Conservation (phyloP, 371 early-diverging fungal species). For the Haplosporangium sp. region DNA sequence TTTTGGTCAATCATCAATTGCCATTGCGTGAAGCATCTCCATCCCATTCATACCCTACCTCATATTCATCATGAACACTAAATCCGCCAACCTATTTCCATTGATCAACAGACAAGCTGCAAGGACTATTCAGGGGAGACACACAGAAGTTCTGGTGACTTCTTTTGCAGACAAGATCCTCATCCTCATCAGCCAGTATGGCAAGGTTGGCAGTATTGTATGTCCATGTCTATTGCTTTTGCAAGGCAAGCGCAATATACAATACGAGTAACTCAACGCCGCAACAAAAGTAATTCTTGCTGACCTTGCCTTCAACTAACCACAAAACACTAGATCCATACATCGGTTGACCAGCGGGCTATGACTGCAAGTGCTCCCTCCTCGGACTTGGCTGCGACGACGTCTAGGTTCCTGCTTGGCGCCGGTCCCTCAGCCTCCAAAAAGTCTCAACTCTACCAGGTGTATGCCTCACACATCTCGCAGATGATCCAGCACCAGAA, state of each 20-base stretch:
- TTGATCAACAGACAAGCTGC: slow-evolving; percentile 68
- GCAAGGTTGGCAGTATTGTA: slow-evolving; percentile 73
- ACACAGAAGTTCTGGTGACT: slow-evolving; percentile 73
- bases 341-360: slow-evolving; percentile 57
- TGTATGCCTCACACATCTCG: slow-evolving; percentile 72
- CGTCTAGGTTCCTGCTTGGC: slow-evolving; percentile 66
- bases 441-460: slow-evolving; percentile 68
- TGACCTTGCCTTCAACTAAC: too few species aligned
- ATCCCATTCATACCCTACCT: background rate
- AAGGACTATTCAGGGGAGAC: slow-evolving; percentile 61
- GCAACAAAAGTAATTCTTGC: too few species aligned
- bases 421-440: slow-evolving; percentile 58
- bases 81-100: slow-evolving; percentile 57
- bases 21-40: background rate
- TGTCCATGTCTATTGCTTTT: too few species aligned
- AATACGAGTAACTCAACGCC: too few species aligned
- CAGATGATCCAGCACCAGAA: slow-evolving; percentile 72
- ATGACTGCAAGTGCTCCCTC: slow-evolving; percentile 53
- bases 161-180: slow-evolving; percentile 75
- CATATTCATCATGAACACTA: slow-evolving; percentile 8
- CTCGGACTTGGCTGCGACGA: slow-evolving; percentile 60
- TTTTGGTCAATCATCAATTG: too few species aligned
- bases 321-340: slow-evolving; percentile 62
- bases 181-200: slow-evolving; percentile 72
- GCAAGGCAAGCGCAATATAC: too few species aligned